phyloP scores from a whole-genome alignment of 2,329 filamentous ascomycete genomes.

The Tolypocladium album region DNA sequence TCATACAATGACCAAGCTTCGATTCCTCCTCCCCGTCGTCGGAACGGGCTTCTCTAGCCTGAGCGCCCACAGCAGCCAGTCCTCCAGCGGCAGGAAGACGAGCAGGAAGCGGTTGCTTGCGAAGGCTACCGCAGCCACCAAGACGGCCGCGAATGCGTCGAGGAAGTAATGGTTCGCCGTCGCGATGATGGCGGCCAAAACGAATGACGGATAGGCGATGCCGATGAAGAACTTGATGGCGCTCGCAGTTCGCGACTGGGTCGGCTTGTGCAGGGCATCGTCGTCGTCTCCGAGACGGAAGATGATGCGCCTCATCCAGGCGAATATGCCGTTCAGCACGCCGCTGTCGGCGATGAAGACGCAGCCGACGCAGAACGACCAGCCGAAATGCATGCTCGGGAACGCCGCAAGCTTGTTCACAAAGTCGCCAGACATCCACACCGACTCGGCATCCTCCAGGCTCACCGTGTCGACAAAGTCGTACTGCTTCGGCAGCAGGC shows the following conservation, averaged over 20 bases:
- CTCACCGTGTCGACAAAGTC: conserved; percentile 54
- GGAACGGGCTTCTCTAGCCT: conserved; percentile 54
- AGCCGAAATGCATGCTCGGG: conserved; percentile 46
- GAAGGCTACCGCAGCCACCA: conserved; percentile 57
- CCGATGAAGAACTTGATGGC: conserved; percentile 34
- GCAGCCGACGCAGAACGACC: conserved; percentile 40
- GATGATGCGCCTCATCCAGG: not conserved
- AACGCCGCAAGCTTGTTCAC: conserved; percentile 47
- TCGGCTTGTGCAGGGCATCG: not conserved
- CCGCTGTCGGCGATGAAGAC: conserved; percentile 41
- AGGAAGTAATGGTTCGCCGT: conserved; percentile 67
- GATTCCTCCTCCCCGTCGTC: conserved; percentile 27
- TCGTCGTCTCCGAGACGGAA: not conserved
- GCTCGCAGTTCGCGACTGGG: conserved; percentile 21
- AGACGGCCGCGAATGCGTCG: conserved; percentile 57
- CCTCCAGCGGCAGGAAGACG: conserved; percentile 55
- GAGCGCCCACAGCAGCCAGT: conserved; percentile 54
- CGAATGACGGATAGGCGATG: conserved; percentile 52
- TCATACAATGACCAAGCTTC: conserved; percentile 11
- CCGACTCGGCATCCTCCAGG: conserved; percentile 37
- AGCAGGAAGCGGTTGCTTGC: conserved; percentile 40
- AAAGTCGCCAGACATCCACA: conserved; percentile 53
- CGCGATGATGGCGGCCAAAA: conserved; percentile 57
- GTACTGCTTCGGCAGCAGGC: conserved; percentile 48
- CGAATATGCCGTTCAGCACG: conserved; percentile 26